Conservation (phyloP, 352 stramenopile species). For the Phytophthora aleatoria region DNA sequence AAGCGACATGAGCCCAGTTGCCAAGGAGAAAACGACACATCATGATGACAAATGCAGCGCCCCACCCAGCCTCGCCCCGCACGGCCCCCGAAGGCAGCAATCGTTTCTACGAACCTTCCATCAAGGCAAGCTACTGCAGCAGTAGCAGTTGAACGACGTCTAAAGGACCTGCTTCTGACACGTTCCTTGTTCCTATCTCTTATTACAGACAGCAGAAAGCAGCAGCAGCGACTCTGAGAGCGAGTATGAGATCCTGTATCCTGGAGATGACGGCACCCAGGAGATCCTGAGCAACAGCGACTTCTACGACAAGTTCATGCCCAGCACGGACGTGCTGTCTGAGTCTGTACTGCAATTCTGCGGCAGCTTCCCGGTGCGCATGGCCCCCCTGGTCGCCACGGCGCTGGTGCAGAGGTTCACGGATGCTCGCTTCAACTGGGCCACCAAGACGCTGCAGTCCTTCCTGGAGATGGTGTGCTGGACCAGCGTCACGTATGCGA, state of each 20-base stretch:
- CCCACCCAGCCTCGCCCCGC: not conserved
- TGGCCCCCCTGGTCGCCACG: conserved; percentile 44
- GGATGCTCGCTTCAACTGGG: conserved; percentile 78
- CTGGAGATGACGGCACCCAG: conserved; percentile 46
- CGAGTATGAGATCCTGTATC: conserved; percentile 69
- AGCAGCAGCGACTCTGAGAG: conserved; percentile 43
- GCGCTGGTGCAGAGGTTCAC: conserved; percentile 75
- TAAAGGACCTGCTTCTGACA: not conserved
- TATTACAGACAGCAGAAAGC: conserved; percentile 14
- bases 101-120: not conserved
- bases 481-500: conserved; percentile 67
- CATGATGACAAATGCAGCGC: not conserved
- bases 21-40: conserved; percentile 1
- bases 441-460: conserved; percentile 82
- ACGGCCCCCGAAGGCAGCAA: not conserved
- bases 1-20: conserved; percentile 3
- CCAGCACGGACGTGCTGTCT: conserved; percentile 46
- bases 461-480: conserved; percentile 82
- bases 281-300: conserved; percentile 55
- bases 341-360: conserved; percentile 66
- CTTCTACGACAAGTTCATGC: conserved; percentile 67
- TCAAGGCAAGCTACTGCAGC: not conserved
- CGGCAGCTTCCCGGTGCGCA: conserved; percentile 62
- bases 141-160: not conserved
- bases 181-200: conserved; percentile 1